Evolutionary conservation across 495 filamentous ascomycete species (phyloP).

Genomic region (Hypoxylon cercidicola): DNA sequence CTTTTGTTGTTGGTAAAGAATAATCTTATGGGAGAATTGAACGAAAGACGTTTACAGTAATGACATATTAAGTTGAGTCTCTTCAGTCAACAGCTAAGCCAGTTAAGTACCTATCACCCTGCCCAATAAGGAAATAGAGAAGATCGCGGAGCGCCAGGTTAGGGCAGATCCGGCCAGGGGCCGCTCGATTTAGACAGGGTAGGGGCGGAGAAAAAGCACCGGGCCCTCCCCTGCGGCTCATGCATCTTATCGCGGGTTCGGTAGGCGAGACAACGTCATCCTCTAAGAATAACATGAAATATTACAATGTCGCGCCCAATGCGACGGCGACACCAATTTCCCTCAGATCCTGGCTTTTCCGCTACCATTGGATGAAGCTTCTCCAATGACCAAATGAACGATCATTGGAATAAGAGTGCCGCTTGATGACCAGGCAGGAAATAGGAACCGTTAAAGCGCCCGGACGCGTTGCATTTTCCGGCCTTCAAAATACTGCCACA

Average conservation of each 20-base stretch:
- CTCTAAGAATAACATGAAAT: neutral
- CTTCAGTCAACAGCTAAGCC: neutral
- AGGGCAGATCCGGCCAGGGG: neutral
- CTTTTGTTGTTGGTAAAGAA: no score
- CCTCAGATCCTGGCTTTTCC: neutral
- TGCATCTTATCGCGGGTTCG: neutral
- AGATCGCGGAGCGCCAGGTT: neutral
- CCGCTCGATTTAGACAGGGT: neutral
- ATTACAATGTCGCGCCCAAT: slow-evolving; percentile 4
- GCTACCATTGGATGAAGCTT: slow-evolving; percentile 1
- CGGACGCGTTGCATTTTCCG: no score
- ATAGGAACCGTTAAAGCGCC: neutral
- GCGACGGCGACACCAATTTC: neutral
- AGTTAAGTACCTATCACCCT: neutral
- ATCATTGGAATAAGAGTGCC: neutral
- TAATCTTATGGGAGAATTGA: no score
- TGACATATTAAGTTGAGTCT: neutral
- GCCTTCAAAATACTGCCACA: no score
- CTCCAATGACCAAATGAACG: neutral
- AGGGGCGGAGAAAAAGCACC: slow-evolving; percentile 12
- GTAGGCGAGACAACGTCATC: slow-evolving; percentile 1
- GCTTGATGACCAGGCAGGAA: neutral
- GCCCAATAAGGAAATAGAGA: neutral
- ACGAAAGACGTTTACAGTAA: no score
- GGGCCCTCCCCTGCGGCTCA: slow-evolving; percentile 4